Evolutionary conservation across 2,329 filamentous ascomycete species (phyloP).

Genomic region (Ophiostoma australiae): DNA sequence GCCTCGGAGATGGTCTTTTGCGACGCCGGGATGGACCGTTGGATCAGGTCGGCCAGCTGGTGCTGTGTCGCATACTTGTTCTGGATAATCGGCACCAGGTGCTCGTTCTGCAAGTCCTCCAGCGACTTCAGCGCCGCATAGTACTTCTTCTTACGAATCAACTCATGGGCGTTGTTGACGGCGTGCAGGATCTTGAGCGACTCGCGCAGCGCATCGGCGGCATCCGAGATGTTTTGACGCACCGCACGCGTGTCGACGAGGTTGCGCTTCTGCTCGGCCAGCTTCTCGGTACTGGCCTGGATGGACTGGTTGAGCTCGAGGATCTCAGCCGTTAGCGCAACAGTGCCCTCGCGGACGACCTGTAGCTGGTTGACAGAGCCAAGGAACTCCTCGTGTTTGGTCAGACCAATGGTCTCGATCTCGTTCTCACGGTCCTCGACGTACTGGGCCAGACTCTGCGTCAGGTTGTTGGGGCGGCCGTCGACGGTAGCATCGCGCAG

Average conservation of each 20-base stretch:
- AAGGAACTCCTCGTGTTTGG: conserved; percentile 95
- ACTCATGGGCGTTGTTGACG: conserved; percentile 89
- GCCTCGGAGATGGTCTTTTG: conserved; percentile 92
- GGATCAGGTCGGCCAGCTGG: conserved; percentile 90
- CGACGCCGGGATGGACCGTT: conserved; percentile 88
- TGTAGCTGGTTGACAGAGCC: conserved; percentile 92
- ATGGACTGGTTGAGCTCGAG: conserved; percentile 90
- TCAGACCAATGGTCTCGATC: conserved; percentile 90
- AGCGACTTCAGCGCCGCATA: conserved; percentile 90
- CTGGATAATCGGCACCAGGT: conserved; percentile 66
- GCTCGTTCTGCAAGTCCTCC: conserved; percentile 93
- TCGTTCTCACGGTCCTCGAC: conserved; percentile 81
- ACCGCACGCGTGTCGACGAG: conserved; percentile 89
- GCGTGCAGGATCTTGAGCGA: conserved; percentile 88
- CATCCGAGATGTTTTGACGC: conserved; percentile 92
- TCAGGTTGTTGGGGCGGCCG: conserved; percentile 65
- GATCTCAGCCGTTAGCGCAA: conserved; percentile 83
- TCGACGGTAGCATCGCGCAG: conserved; percentile 82
- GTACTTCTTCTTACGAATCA: conserved; percentile 88
- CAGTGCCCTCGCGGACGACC: conserved; percentile 82
- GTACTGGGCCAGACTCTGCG: conserved; percentile 74
- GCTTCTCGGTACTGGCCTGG: conserved; percentile 86
- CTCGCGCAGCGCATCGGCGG: conserved; percentile 79
- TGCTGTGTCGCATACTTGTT: conserved; percentile 90
- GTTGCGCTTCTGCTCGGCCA: conserved; percentile 90